Conservation (phyloP, 768 basidiomycete species). For the Leucocoprinus birnbaumii region DNA sequence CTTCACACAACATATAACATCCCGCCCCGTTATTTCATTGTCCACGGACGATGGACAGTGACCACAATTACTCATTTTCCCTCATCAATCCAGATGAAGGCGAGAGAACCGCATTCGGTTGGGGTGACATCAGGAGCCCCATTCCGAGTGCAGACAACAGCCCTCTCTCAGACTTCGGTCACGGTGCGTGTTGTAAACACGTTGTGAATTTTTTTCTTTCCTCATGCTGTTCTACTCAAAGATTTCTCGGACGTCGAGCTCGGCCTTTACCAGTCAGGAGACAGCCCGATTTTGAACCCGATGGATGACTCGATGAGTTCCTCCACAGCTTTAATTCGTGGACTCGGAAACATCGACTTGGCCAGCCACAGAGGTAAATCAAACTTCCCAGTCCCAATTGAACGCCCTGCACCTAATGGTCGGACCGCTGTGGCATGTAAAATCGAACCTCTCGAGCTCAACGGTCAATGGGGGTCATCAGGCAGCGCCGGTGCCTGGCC, state of each 20-base stretch:
- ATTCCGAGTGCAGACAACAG: not conserved
- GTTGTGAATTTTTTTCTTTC: not conserved
- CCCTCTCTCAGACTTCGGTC: not conserved
- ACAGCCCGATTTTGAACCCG: not conserved
- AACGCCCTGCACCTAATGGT: too few relatives aligned
- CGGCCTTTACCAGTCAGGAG: not conserved
- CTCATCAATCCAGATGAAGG: not conserved
- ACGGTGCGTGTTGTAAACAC: not conserved
- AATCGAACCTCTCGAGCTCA: not conserved
- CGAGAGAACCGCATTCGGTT: not conserved
- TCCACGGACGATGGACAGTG: not conserved
- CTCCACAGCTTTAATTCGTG: conserved; percentile 1
- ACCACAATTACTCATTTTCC: not conserved
- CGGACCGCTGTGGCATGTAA: not conserved
- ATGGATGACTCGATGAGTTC: not conserved
- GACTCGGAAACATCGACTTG: not conserved
- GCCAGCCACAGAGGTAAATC: not conserved
- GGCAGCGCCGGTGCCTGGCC: not conserved
- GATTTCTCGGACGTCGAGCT: not conserved
- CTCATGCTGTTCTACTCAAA: not conserved
- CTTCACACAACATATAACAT: not conserved
- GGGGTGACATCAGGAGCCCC: not conserved
- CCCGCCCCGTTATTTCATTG: not conserved
- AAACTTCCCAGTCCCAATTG: not conserved
- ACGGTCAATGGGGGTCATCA: not conserved